Evolutionary conservation across 345 rosid genomes (phyloP), one percentile per base, ranked within the genome.

Genomic region (Ailanthus altissimus): DNA sequence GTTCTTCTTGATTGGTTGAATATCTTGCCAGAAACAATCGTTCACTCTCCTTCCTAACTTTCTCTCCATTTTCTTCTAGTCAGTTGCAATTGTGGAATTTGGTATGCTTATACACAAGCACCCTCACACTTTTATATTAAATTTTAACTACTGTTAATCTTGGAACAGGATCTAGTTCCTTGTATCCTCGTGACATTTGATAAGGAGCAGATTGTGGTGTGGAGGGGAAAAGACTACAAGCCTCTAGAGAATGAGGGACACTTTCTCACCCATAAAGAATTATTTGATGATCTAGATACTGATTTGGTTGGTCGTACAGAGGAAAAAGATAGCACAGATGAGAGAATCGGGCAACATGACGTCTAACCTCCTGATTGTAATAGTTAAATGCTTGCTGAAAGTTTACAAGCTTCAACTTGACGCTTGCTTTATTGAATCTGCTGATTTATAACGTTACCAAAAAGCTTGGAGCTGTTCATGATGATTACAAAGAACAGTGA

Each of bases 161-260:
- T 70, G 49, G 38, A 81, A 75, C 75, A 94, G 96, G 98, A 93
- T 79, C 70, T 91, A 85, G 89, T 93, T 75, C 97, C 98, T 28
- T 96, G 98, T 75, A 76, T 89, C 54, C 89, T 87, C 61, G 97
- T 96, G 74, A 92, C 98, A 79, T 93, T 93, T 85, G 97, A 89
- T 56, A 96, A 93, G 86, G 97, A 93, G 83, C 98, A 93, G 84
- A 88, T 96, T 69, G 97, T 96, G 71, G 85, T 86, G 4, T 93
- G 98, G 97, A 87, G 92, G 75, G 98, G 94, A 54, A 81, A 84
- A 65, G 89, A 90, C 75, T 92, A 88, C 65, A 87, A 85, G 72
- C 92, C 93, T 53, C 79, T 83, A 26, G 81, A 87, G 23, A 32
- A 61, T 76, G 87, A 83, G 50, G 92, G 78, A 8, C 67, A 57